phyloP scores from a whole-genome alignment of 2,329 filamentous ascomycete genomes.

The Cordyceps cicadae region DNA sequence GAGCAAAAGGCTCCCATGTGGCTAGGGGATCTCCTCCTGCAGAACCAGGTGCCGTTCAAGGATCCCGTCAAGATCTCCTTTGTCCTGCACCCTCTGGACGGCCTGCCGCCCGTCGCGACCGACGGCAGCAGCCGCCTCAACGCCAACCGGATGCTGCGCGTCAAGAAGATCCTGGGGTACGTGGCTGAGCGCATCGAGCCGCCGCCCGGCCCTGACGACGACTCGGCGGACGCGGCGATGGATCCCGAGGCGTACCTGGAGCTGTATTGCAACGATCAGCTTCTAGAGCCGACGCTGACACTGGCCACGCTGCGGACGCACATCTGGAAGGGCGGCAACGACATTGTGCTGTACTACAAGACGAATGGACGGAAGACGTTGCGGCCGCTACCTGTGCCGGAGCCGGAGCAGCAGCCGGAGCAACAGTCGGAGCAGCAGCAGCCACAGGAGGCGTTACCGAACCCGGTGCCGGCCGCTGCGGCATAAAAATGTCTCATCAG shows the following conservation, averaged over 20 bases:
- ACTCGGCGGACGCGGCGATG: conserved; percentile 35
- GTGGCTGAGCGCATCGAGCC: conserved; percentile 85
- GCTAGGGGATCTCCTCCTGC: conserved; percentile 78
- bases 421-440: background rate
- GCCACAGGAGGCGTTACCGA: background rate
- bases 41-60: conserved; percentile 76
- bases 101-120: conserved; percentile 63
- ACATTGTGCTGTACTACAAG: conserved; percentile 86
- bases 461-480: background rate
- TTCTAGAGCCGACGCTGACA: conserved; percentile 76
- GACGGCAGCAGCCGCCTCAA: conserved; percentile 88
- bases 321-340: conserved; percentile 90
- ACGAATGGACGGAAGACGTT: conserved; percentile 74
- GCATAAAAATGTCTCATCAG: background rate
- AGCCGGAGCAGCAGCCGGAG: conserved; percentile 13
- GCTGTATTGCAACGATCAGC: conserved; percentile 79
- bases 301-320: conserved; percentile 88
- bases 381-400: conserved; percentile 23
- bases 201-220: conserved; percentile 48
- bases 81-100: conserved; percentile 70
- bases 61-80: conserved; percentile 98
- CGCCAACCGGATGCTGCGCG: conserved; percentile 91
- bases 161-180: conserved; percentile 89
- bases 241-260: conserved; percentile 90
- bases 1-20: conserved; percentile 85